phyloP scores from a whole-genome alignment of 2,329 filamentous ascomycete genomes.

The Scopulariopsis brevicaulis region DNA sequence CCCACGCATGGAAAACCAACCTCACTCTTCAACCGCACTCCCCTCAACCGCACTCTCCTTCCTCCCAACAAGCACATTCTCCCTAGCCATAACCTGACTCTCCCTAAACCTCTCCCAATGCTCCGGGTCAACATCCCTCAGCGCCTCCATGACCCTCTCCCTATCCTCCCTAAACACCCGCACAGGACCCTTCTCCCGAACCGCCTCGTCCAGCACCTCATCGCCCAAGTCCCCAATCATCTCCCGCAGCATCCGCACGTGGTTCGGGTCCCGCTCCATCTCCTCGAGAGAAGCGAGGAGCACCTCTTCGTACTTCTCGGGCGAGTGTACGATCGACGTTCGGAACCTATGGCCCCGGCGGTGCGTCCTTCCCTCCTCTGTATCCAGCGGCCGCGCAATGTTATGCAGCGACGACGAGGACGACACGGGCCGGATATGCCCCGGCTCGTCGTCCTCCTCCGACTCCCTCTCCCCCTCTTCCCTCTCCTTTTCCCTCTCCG shows the following conservation, averaged over 20 bases:
- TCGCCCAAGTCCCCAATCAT: conserved; percentile 54
- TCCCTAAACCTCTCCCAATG: conserved; percentile 54
- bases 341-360: conserved; percentile 47
- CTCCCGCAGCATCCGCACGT: conserved; percentile 41
- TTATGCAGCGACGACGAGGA: conserved; percentile 41
- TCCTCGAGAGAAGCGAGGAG: conserved; percentile 35
- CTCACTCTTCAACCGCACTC: too few relatives aligned
- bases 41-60: background rate
- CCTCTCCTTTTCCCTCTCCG: conserved; percentile 12
- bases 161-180: conserved; percentile 48
- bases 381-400: conserved; percentile 37
- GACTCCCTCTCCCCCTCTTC: conserved; percentile 10
- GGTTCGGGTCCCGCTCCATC: conserved; percentile 36
- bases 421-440: conserved; percentile 26
- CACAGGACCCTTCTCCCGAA: conserved; percentile 47
- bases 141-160: conserved; percentile 32
- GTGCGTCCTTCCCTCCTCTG: conserved; percentile 45
- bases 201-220: conserved; percentile 39
- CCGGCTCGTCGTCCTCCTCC: conserved; percentile 40
- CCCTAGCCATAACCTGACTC: conserved; percentile 26
- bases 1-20: too few relatives aligned
- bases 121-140: conserved; percentile 52
- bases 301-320: conserved; percentile 33
- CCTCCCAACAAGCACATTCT: conserved; percentile 1
- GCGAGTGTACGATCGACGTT: conserved; percentile 34